phyloP scores from a whole-genome alignment of 345 rosid genomes.

The Theobroma cacao region DNA sequence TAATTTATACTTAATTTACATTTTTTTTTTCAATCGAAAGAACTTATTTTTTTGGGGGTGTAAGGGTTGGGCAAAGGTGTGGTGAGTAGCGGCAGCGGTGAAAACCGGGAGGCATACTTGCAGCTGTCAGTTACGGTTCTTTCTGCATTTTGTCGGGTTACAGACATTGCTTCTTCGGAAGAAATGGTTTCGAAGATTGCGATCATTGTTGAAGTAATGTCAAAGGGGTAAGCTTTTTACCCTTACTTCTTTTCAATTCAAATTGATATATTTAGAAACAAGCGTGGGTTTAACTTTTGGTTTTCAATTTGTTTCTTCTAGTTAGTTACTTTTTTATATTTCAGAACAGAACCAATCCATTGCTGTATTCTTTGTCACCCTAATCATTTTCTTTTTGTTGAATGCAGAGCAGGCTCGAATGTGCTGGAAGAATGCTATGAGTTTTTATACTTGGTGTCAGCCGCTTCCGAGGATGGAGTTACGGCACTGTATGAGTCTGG shows the following conservation, averaged over 20 bases:
- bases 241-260: not conserved
- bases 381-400: not conserved
- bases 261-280: not conserved
- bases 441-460: conserved; percentile 57
- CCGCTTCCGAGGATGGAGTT: conserved; percentile 59
- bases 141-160: conserved; percentile 73
- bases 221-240: conserved; percentile 40
- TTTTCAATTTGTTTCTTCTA: not conserved
- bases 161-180: conserved; percentile 66
- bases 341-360: not conserved
- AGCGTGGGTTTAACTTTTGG: too few relatives aligned
- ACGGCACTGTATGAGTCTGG: conserved; percentile 47
- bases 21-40: conserved; percentile 5
- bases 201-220: conserved; percentile 49
- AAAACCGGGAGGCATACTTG: conserved; percentile 70
- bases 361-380: not conserved
- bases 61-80: conserved; percentile 52
- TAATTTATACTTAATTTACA: not conserved
- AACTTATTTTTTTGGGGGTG: not conserved
- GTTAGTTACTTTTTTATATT: not conserved
- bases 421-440: conserved; percentile 75
- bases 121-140: conserved; percentile 71
- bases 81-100: conserved; percentile 35
- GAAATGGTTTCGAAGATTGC: conserved; percentile 78
- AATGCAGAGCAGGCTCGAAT: conserved; percentile 17